Percentiles rank a stretch among this genome's conserved stretches.
Conservation (phyloP, 2,329 filamentous ascomycete genomes). For the Thyridium curvatum region DNA sequence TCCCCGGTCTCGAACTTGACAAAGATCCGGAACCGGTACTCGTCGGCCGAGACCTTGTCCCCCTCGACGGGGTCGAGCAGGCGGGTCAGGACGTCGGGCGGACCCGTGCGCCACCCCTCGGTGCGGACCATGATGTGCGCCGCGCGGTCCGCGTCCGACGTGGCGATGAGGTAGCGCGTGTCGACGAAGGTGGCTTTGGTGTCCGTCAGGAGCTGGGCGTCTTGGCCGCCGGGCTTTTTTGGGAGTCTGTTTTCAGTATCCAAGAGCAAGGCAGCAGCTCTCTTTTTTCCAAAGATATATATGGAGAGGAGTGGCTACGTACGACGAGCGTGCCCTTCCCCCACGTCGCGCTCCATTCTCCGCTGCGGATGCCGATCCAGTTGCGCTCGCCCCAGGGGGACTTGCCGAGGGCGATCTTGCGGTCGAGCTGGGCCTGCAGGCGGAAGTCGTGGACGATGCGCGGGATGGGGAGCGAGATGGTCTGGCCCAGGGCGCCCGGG, state of each 20-base stretch:
- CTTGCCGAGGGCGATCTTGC: slow-evolving; percentile 7
- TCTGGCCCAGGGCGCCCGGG: slow-evolving; percentile 4
- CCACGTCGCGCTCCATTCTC: slow-evolving; percentile 9
- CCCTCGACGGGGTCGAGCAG: slow-evolving; percentile 10
- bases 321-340: slow-evolving; percentile 8
- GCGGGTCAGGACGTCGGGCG: slow-evolving; percentile 7
- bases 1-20: slow-evolving; percentile 18
- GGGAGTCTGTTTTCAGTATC: neutral
- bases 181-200: slow-evolving; percentile 10
- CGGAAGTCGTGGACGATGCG: slow-evolving; percentile 8
- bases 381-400: slow-evolving; percentile 10
- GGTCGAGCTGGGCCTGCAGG: slow-evolving; percentile 7
- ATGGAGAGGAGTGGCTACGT: no score
- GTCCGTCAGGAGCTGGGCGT: slow-evolving; percentile 10
- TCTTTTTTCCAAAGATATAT: neutral
- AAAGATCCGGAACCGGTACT: slow-evolving; percentile 15
- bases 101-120: slow-evolving; percentile 11
- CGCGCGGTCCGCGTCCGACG: slow-evolving; percentile 5
- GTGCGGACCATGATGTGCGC: slow-evolving; percentile 13
- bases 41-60: slow-evolving; percentile 13
- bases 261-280: neutral
- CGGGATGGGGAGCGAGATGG: slow-evolving; percentile 5
- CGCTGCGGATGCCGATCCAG: slow-evolving; percentile 10
- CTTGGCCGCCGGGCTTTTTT: slow-evolving; percentile 8
- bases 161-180: slow-evolving; percentile 10